phyloP scores from a whole-genome alignment of 768 basidiomycete genomes.

The Galerina marginata region DNA sequence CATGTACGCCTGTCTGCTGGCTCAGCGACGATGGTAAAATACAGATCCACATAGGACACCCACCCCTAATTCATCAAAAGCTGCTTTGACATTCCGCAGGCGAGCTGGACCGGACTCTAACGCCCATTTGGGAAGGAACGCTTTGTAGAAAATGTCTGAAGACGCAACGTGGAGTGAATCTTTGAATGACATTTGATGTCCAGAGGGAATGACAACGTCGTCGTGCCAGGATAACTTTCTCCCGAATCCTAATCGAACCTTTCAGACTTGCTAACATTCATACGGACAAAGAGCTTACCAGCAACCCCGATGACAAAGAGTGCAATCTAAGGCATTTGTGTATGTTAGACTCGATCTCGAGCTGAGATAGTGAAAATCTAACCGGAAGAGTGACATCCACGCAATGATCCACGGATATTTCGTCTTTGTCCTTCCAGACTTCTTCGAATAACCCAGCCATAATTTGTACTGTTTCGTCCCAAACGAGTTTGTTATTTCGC shows the following conservation, averaged over 20 bases:
- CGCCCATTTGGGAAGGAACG: constrained; percentile 40
- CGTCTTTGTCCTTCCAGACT: constrained; percentile 47
- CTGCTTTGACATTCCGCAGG: constrained; percentile 33
- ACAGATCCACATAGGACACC: not conserved
- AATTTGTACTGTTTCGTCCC: constrained; percentile 48
- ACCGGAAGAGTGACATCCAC: constrained; percentile 58
- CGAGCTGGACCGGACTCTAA: constrained; percentile 33
- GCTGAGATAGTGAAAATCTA: constrained; percentile 7
- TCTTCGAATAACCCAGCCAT: constrained; percentile 46
- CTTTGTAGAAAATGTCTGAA: constrained; percentile 34
- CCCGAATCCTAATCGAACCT: constrained; percentile 45
- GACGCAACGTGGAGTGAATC: constrained; percentile 43
- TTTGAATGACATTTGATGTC: constrained; percentile 51
- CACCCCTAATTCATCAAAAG: constrained; percentile 43
- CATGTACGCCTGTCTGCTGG: constrained; percentile 41
- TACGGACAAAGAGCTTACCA: constrained; percentile 29
- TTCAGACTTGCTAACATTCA: no score
- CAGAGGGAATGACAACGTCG: constrained; percentile 35
- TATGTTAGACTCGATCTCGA: not conserved
- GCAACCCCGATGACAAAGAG: constrained; percentile 57
- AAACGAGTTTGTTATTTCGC: constrained; percentile 52
- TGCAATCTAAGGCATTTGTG: constrained; percentile 42
- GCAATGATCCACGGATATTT: constrained; percentile 46
- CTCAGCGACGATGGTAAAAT: not conserved
- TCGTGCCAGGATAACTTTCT: constrained; percentile 50